A percentile compares a stretch with the other conserved stretches of the same genome.
Evolutionary conservation across 306 rosid species (phyloP).

Genomic region (Gillenia trifoliata): DNA sequence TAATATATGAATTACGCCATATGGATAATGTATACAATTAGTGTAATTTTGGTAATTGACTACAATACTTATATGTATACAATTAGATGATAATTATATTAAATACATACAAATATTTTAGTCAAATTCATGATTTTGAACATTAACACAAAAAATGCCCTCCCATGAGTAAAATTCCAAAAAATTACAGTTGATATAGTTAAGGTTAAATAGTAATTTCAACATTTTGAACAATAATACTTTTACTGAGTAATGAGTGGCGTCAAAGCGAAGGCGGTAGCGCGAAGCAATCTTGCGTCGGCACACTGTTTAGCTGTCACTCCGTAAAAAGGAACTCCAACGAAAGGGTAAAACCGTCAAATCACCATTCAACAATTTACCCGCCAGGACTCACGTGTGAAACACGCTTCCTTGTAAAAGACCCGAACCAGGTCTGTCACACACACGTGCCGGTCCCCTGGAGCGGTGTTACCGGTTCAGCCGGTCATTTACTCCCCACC

Average conservation of each 20-base stretch:
- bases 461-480: slow-evolving; percentile 11
- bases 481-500: not conserved
- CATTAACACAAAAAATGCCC: too few relatives aligned
- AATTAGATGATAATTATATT: too few relatives aligned
- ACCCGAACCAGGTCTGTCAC: not conserved
- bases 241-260: not conserved
- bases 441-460: slow-evolving; percentile 12
- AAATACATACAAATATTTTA: too few relatives aligned
- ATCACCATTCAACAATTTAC: not conserved
- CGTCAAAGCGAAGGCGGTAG: not conserved
- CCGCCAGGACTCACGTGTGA: not conserved
- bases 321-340: not conserved
- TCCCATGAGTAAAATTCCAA: too few relatives aligned
- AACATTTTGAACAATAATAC: too few relatives aligned
- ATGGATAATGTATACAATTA: too few relatives aligned
- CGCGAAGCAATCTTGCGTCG: not conserved
- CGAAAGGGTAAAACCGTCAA: not conserved
- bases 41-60: too few relatives aligned
- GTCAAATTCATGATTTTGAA: too few relatives aligned
- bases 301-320: not conserved
- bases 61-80: too few relatives aligned
- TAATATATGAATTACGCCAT: too few relatives aligned
- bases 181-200: too few relatives aligned
- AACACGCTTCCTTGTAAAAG: not conserved
- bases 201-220: too few relatives aligned